Base-by-base conservation (phyloP, 2,329 filamentous ascomycete species). In the Pseudocercospora eumusae region DNA sequence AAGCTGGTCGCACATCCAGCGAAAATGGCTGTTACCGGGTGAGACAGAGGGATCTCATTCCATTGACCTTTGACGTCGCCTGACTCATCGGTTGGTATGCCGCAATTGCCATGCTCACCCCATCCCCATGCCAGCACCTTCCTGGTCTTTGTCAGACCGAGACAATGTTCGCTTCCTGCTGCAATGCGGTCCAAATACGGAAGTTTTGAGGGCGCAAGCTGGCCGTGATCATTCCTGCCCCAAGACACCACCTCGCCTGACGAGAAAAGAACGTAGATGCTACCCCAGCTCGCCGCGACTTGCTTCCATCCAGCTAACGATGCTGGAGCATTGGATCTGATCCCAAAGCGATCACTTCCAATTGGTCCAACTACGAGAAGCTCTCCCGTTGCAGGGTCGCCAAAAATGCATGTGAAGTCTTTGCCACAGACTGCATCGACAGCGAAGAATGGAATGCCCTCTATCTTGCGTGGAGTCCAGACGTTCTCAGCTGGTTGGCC, bases 41-140 rank as follows among this genome's bases (percentile, higher is more conserved):
- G 80, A 9, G 76, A 79, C 4, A 81, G 73, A 21, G 83, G 82
- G 71, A 96, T 84, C 62, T 85, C 78, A 72, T 88, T 92, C 81
- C 84, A 91, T 63, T 81, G 81, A 9, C 84, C 88, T 66, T 88
- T 88, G 50, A 92, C 86, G 75, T 90, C 85, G 55, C 86, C 86
- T 64, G 83, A 79, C 18, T 82, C 79, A 64, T 86, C 85, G 11
- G 78, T 80, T 45, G 83, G 80, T 36, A 86, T 84, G 2, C 95
- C 95, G 75, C 95, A 99, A 74, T 99, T 99, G 1, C 95, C 95
- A 77, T 99, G 95, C 77, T 98, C 93, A 1, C 92, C 93, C 95
- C 95, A 99, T 20, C 95, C 95, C 92, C 93, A 98, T 1, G 91
- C 85, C 54, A 96, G 77, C 1, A 96, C 86, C 56, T 88, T 84